Conservation (phyloP, 108 stramenopile genomes). For the Nannochloropsis oceanica region DNA sequence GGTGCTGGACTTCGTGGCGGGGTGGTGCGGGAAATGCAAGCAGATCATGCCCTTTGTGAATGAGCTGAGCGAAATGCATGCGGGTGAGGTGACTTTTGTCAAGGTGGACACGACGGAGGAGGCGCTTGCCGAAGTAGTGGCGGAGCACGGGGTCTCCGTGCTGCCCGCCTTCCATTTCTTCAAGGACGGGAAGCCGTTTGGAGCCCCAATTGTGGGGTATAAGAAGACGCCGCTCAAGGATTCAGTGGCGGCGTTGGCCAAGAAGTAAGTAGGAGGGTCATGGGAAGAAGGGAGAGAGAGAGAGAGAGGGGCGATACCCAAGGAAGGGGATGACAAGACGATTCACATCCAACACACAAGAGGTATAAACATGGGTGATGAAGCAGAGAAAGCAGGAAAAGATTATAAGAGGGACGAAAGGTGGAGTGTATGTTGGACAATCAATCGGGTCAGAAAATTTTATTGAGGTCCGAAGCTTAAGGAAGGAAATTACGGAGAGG, state of each 20-base stretch:
- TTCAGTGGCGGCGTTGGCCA: neutral
- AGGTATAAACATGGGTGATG: too few relatives aligned
- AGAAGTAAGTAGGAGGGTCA: neutral
- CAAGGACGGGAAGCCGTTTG: slow-evolving; percentile 21
- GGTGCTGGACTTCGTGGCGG: neutral
- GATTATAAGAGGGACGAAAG: too few relatives aligned
- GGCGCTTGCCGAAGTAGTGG: slow-evolving; percentile 13
- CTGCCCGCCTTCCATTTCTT: slow-evolving; percentile 38
- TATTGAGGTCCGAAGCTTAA: too few relatives aligned
- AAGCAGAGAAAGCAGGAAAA: too few relatives aligned
- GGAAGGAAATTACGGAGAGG: too few relatives aligned
- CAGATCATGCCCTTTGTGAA: slow-evolving; percentile 38
- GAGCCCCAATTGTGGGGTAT: slow-evolving; percentile 19
- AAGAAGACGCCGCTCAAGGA: slow-evolving; percentile 17
- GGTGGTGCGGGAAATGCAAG: slow-evolving; percentile 21
- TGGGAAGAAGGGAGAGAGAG: neutral
- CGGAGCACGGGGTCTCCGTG: slow-evolving; percentile 30
- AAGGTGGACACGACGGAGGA: slow-evolving; percentile 35
- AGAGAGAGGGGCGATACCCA: neutral
- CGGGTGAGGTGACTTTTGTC: slow-evolving; percentile 18
- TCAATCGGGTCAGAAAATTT: too few relatives aligned
- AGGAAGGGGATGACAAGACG: too few relatives aligned
- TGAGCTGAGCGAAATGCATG: slow-evolving; percentile 17
- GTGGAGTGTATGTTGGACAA: too few relatives aligned
- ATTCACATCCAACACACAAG: too few relatives aligned